phyloP scores from a whole-genome alignment of 257 asterid genomes.

The Rehmannia glutinosa region DNA sequence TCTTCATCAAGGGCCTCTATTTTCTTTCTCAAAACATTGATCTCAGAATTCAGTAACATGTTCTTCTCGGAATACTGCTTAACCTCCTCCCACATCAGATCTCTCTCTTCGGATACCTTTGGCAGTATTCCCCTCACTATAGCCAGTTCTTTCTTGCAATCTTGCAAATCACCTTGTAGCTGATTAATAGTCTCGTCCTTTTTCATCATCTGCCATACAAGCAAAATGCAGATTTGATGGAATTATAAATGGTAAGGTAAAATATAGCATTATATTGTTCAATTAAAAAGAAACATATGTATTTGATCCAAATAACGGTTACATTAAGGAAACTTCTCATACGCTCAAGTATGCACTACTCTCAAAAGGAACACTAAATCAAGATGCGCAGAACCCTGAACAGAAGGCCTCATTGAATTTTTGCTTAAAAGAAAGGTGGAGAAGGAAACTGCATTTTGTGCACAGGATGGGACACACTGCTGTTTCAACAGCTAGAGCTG shows the following conservation, averaged over 20 bases:
- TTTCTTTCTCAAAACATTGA: conserved; percentile 65
- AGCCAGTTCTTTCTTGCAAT: conserved; percentile 63
- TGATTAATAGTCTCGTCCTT: conserved; percentile 72
- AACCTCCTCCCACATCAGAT: conserved; percentile 83
- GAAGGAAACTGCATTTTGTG: too few relatives aligned
- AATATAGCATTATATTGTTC: background rate
- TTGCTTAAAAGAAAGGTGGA: too few relatives aligned
- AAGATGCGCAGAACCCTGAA: too few relatives aligned
- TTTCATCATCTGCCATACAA: conserved; percentile 56
- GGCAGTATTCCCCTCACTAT: conserved; percentile 72
- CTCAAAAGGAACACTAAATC: too few relatives aligned
- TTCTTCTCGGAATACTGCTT: conserved; percentile 67
- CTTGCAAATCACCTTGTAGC: conserved; percentile 73
- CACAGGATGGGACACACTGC: background rate
- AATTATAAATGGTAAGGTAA: background rate
- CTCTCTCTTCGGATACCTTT: conserved; percentile 88
- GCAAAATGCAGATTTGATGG: background rate
- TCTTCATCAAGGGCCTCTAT: conserved; percentile 90
- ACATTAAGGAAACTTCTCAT: background rate
- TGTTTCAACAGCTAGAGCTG: background rate
- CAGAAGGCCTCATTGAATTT: too few relatives aligned
- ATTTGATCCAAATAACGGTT: background rate
- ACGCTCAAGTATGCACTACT: too few relatives aligned
- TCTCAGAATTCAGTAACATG: conserved; percentile 72
- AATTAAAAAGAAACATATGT: too few relatives aligned